These are phyloP conservation scores for Pseudoneurospora amorphoporcata DNA, from an alignment of 495 filamentous ascomycete genomes.

Conservation along the genomic window DNA sequence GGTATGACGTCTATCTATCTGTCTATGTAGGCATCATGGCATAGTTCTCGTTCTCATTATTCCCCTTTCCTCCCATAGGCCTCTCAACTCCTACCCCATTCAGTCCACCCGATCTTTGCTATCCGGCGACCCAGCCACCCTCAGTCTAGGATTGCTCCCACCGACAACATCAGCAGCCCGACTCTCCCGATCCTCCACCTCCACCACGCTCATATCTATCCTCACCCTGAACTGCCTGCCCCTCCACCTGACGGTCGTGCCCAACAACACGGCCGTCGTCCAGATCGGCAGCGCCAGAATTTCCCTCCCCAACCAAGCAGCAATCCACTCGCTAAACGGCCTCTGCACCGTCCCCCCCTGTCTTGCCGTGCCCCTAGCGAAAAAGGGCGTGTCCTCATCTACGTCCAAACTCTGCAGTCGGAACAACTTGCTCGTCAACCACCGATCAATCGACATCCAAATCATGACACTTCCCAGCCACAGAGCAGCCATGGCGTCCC, in stretches of 20 bases:
- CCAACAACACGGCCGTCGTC: slow-evolving; percentile 74
- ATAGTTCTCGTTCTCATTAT: background rate
- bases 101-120: slow-evolving; percentile 25
- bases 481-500: slow-evolving; percentile 52
- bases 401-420: slow-evolving; percentile 56
- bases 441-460: slow-evolving; percentile 70
- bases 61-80: background rate
- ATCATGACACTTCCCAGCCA: slow-evolving; percentile 54
- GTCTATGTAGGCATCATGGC: background rate
- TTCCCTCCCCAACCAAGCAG: slow-evolving; percentile 82
- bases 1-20: background rate
- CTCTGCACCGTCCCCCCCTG: slow-evolving; percentile 33
- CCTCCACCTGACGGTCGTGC: slow-evolving; percentile 76
- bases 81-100: background rate
- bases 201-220: slow-evolving; percentile 68
- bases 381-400: slow-evolving; percentile 61
- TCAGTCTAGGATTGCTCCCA: slow-evolving; percentile 5
- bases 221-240: slow-evolving; percentile 74
- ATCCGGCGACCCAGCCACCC: background rate
- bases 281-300: slow-evolving; percentile 76
- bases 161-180: background rate
- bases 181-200: slow-evolving; percentile 17
- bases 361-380: slow-evolving; percentile 44
- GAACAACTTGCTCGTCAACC: slow-evolving; percentile 64
- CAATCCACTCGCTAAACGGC: slow-evolving; percentile 58